Percentiles rank a stretch among this genome's conserved stretches.
These are phyloP conservation scores for Prunus fruticosa DNA, from an alignment of 306 rosid species.

Conservation along the genomic window DNA sequence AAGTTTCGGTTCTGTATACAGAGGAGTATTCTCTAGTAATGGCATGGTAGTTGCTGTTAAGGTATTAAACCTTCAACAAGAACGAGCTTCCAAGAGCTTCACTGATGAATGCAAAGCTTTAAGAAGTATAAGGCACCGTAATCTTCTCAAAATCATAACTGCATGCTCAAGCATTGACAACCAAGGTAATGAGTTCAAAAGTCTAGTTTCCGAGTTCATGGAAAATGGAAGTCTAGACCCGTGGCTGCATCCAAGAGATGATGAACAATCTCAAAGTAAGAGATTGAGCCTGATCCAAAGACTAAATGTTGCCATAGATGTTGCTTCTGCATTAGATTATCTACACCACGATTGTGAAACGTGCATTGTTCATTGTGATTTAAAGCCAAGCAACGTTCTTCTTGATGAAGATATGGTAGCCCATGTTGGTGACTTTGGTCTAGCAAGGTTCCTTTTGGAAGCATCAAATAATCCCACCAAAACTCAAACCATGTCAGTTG, in stretches of 20 bases:
- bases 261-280: not conserved
- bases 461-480: slow-evolving; percentile 12
- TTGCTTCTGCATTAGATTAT: slow-evolving; percentile 34
- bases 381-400: slow-evolving; percentile 31
- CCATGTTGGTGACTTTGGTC: slow-evolving; percentile 40
- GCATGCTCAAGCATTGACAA: slow-evolving; percentile 20
- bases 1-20: slow-evolving; percentile 34
- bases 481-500: not conserved
- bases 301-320: slow-evolving; percentile 27
- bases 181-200: slow-evolving; percentile 35
- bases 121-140: slow-evolving; percentile 26
- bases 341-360: slow-evolving; percentile 29
- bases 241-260: slow-evolving; percentile 28
- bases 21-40: slow-evolving; percentile 22
- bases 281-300: slow-evolving; percentile 29
- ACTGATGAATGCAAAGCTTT: slow-evolving; percentile 33
- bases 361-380: slow-evolving; percentile 33
- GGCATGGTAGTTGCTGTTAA: slow-evolving; percentile 26
- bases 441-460: slow-evolving; percentile 23
- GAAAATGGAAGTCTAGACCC: slow-evolving; percentile 23
- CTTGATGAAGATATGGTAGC: slow-evolving; percentile 38
- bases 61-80: slow-evolving; percentile 39
- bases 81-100: slow-evolving; percentile 41
- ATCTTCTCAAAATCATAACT: slow-evolving; percentile 46
- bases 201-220: slow-evolving; percentile 35